Percentiles rank a stretch among this genome's conserved stretches.
Conservation (phyloP, 73 alveolate species). For the Symbiodinium natans region DNA sequence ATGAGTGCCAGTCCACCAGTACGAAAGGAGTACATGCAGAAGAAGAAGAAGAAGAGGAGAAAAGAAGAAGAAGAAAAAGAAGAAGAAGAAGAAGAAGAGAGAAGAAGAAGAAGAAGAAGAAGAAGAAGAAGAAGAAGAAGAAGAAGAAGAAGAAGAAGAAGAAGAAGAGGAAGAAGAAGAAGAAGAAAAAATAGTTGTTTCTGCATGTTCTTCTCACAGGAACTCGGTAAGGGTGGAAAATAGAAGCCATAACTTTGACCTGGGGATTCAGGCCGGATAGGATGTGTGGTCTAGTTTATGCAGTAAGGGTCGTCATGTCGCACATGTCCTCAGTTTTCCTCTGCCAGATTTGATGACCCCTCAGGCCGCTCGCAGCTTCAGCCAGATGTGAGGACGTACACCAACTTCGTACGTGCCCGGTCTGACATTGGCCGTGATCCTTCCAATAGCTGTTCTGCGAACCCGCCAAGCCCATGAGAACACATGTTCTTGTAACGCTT, state of each 20-base stretch:
- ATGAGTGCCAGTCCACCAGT: neutral
- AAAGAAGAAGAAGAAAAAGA: neutral
- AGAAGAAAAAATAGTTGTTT: neutral
- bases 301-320: too few species aligned
- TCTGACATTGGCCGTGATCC: neutral
- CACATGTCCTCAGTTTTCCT: too few species aligned
- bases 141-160: neutral
- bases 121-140: neutral
- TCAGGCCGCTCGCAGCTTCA: constrained; percentile 24
- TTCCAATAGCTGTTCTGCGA: too few species aligned
- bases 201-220: neutral
- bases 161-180: neutral
- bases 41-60: neutral
- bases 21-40: too few species aligned
- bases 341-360: too few species aligned
- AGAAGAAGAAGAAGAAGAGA: neutral
- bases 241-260: too few species aligned
- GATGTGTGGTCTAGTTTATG: too few species aligned
- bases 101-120: neutral
- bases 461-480: too few species aligned
- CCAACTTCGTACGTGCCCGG: neutral
- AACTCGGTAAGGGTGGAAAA: neutral
- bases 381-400: neutral
- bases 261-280: too few species aligned
- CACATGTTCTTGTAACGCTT: too few species aligned